Percentiles rank a stretch among this genome's conserved stretches.
These are phyloP conservation scores for Aspergillus leporis DNA, from an alignment of 495 filamentous ascomycete genomes.

Conservation along the genomic window DNA sequence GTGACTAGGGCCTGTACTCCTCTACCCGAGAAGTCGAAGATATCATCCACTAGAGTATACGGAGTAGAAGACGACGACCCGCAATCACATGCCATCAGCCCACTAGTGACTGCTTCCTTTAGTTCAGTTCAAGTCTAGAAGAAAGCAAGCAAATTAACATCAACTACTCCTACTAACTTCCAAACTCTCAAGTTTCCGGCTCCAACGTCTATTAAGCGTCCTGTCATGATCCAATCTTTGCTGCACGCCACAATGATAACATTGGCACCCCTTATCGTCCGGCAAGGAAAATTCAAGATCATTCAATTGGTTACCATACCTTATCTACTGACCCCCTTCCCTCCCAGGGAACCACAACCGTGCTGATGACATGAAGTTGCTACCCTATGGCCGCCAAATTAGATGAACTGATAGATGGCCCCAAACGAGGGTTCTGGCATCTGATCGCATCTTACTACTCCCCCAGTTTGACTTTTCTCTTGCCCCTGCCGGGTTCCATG, in stretches of 20 bases:
- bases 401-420: background rate
- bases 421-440: too few species aligned
- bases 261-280: background rate
- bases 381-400: too few species aligned
- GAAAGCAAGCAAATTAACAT: too few species aligned
- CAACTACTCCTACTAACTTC: too few species aligned
- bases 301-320: background rate
- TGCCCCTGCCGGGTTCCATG: too few species aligned
- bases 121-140: too few species aligned
- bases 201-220: conserved; percentile 7
- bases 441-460: too few species aligned
- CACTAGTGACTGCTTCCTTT: background rate
- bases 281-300: background rate
- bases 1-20: too few species aligned
- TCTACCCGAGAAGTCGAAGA: too few species aligned
- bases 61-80: conserved; percentile 29
- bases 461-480: too few species aligned
- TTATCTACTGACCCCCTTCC: background rate
- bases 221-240: conserved; percentile 1
- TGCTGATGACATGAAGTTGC: background rate
- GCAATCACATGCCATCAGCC: conserved; percentile 40
- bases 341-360: background rate
- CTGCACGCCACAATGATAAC: background rate
- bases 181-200: conserved; percentile 1
- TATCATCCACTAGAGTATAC: too few species aligned